Base-by-base conservation (phyloP, 2,329 filamentous ascomycete species). In the Fusarium hostae region DNA sequence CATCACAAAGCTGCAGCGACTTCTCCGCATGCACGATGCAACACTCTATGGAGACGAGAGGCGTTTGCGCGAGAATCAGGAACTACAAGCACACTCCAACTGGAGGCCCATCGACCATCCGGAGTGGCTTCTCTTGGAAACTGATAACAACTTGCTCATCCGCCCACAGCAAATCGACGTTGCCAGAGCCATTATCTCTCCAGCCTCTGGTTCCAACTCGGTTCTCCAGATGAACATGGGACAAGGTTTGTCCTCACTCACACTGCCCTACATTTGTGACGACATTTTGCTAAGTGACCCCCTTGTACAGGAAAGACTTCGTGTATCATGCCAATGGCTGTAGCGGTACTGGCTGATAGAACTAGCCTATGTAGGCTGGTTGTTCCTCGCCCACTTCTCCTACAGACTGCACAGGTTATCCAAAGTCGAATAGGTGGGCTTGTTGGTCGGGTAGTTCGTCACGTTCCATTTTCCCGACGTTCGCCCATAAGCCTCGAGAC, bases 201-300 rank as follows among this genome's bases (percentile, higher is more conserved):
- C 90, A 0, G 48, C 71, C 0, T 88, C 86, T 0, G 78, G 79
- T 0, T 63, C 78, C 0, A 92, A 91, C 61, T 88, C 88, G 0
- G 87, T 91, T 0, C 71, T 91, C 2, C 90, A 92, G 66, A 85
- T 92, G 78, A 89, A 91, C 63, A 92, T 92, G 89, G 90, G 90
- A 0, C 84, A 90, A 80, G 86, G 86, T 80, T 71, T 71, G 43
- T 37, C 16, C 9, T 20, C 6, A 18, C 18, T 37, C 35, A 20
- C 16, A 18, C 18, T 37, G 16, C 35, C 35, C 18, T 37, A 37
- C 8, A 9, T 5, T 37, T 20, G 4, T 37, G 9, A 20, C 35
- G 10, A 18, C 18, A 35, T 18, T 6, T 6, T 35, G 13, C 13
- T 18, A 10, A 22, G 22, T 28, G 35, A 43, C 28, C n/a, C 5